These are phyloP conservation scores for Eremochloa ophiuroides DNA, from an alignment of 176 grass and related monocot species.

Conservation along the genomic window DNA sequence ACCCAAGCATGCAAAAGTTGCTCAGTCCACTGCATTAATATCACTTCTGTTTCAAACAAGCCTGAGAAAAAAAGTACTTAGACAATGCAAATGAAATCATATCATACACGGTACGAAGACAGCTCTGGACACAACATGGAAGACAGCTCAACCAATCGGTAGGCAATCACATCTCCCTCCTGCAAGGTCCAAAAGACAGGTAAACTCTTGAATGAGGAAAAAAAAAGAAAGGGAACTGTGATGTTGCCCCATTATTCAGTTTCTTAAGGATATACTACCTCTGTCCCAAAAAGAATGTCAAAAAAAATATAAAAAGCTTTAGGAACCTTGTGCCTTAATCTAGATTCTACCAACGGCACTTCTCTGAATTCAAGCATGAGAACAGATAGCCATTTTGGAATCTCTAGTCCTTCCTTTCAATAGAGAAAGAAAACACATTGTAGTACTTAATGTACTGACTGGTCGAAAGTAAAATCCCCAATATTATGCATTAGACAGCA, in stretches of 20 bases:
- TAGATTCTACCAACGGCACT: background rate
- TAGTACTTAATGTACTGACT: background rate
- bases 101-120: conserved; percentile 70
- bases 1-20: background rate
- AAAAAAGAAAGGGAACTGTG: background rate
- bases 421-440: background rate
- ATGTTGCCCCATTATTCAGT: background rate
- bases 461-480: background rate
- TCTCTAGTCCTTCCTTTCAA: background rate
- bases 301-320: background rate
- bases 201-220: background rate
- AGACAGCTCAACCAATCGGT: conserved; percentile 84
- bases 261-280: background rate
- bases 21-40: background rate
- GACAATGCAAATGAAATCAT: conserved; percentile 9
- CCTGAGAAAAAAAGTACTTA: background rate
- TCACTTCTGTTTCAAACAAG: conserved; percentile 24
- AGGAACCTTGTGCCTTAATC: background rate
- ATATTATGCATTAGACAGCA: background rate
- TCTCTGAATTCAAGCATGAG: background rate
- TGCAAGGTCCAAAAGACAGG: conserved; percentile 19
- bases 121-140: conserved; percentile 85
- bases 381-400: background rate
- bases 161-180: conserved; percentile 84
- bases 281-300: background rate